Evolutionary conservation across 176 grass and related monocot genomes (phyloP).

Genomic region (Cocos nucifera): DNA sequence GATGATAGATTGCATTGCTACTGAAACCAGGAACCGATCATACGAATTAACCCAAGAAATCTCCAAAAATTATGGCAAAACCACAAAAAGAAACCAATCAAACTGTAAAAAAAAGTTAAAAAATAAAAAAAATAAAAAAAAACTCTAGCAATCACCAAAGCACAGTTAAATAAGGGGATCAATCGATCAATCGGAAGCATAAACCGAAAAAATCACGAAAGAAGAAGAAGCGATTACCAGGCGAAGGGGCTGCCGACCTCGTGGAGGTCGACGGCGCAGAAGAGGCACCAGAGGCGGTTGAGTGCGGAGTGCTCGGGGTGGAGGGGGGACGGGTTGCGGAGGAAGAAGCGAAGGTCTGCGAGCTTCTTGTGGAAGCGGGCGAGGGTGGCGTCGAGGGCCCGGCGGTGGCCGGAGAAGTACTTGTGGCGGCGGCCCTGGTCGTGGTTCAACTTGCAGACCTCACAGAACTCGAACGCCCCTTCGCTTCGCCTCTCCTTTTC

Average conservation of each 20-base stretch:
- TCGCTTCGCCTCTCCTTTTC: not conserved
- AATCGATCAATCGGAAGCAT: not conserved
- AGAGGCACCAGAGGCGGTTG: conserved; percentile 56
- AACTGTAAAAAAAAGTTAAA: not conserved
- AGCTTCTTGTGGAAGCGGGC: conserved; percentile 58
- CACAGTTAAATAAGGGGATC: no score
- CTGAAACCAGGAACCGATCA: conserved; percentile 27
- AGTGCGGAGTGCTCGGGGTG: conserved; percentile 4
- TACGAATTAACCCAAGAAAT: no score
- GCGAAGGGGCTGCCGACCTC: conserved; percentile 43
- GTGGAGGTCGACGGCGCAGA: conserved; percentile 49
- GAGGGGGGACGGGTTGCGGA: conserved; percentile 24
- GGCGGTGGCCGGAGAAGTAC: conserved; percentile 42
- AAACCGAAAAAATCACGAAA: conserved; percentile 12
- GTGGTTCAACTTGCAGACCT: conserved; percentile 68
- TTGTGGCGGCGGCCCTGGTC: conserved; percentile 69
- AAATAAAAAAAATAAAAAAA: not conserved
- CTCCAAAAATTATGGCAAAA: no score
- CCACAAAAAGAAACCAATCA: not conserved
- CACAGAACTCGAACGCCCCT: conserved; percentile 48
- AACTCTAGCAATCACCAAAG: no score
- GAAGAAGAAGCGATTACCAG: conserved; percentile 26
- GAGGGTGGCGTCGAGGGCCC: conserved; percentile 35
- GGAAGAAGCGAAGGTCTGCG: conserved; percentile 43
- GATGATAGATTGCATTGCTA: conserved; percentile 57